phyloP scores from a whole-genome alignment of 2,329 filamentous ascomycete species.

The Helotiales sp. region DNA sequence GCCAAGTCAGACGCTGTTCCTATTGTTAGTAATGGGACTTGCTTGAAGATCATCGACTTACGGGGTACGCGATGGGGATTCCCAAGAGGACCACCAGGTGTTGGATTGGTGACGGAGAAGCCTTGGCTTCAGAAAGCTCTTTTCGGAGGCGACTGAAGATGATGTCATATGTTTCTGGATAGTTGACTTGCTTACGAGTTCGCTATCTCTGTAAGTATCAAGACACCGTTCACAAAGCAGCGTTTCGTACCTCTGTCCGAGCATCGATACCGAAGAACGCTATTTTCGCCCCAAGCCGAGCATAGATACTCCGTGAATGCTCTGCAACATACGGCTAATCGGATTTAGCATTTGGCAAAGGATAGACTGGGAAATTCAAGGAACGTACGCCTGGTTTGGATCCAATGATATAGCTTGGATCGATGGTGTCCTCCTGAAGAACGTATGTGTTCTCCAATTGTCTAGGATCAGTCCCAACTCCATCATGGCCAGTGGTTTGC shows the following conservation, averaged over 20 bases:
- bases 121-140: conserved; percentile 70
- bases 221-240: conserved; percentile 38
- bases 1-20: conserved; percentile 79
- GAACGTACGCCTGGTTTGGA: conserved; percentile 51
- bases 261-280: conserved; percentile 89
- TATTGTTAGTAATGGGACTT: conserved; percentile 3
- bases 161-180: conserved; percentile 83
- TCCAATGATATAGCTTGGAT: conserved; percentile 68
- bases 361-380: not conserved
- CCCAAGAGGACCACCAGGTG: conserved; percentile 87
- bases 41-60: conserved; percentile 40
- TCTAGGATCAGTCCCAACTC: conserved; percentile 60
- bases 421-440: conserved; percentile 54
- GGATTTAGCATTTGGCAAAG: conserved; percentile 2
- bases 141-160: conserved; percentile 75
- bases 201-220: conserved; percentile 44
- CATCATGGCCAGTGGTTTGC: conserved; percentile 62
- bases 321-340: conserved; percentile 79
- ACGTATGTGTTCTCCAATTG: conserved; percentile 79
- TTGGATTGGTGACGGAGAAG: conserved; percentile 73
- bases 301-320: conserved; percentile 82
- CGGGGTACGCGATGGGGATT: conserved; percentile 82
- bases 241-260: conserved; percentile 65
- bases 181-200: conserved; percentile 92
- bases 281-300: conserved; percentile 78